Conservation (phyloP, 129 eudicot genomes). For the Saposhnikovia divaricata region DNA sequence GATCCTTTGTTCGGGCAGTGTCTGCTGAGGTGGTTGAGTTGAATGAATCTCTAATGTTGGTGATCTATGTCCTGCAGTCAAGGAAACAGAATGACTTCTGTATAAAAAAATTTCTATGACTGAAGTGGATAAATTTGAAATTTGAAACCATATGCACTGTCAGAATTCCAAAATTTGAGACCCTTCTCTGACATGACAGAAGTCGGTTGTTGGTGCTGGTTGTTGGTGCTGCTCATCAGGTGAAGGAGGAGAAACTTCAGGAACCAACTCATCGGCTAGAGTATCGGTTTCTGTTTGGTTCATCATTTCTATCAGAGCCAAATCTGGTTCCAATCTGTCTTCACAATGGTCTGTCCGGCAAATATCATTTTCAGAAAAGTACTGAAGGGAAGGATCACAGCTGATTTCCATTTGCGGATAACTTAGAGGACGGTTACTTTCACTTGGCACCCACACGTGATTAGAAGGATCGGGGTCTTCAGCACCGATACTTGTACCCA, state of each 20-base stretch:
- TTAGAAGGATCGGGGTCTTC: too few relatives aligned
- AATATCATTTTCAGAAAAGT: too few relatives aligned
- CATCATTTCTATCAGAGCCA: neutral
- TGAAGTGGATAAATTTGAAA: too few relatives aligned
- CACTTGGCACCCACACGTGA: too few relatives aligned
- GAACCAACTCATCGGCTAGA: neutral
- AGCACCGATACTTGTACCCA: neutral
- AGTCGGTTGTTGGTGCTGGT: neutral
- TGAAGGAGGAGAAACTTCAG: neutral
- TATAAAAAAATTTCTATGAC: too few relatives aligned
- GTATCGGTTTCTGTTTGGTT: too few relatives aligned
- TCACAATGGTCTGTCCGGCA: too few relatives aligned
- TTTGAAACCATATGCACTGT: neutral
- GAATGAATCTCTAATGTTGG: neutral
- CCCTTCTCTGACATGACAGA: neutral
- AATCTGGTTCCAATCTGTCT: too few relatives aligned
- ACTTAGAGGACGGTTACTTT: neutral
- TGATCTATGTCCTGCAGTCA: neutral
- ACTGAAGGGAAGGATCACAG: neutral
- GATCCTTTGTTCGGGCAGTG: too few relatives aligned
- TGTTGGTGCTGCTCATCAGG: neutral
- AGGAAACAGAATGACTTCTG: neutral
- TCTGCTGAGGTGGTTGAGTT: too few relatives aligned
- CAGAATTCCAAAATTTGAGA: neutral
- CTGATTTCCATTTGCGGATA: neutral